These are phyloP conservation scores for Chenopodium quinoa DNA, from an alignment of 148 eudicot species.

Conservation along the genomic window DNA sequence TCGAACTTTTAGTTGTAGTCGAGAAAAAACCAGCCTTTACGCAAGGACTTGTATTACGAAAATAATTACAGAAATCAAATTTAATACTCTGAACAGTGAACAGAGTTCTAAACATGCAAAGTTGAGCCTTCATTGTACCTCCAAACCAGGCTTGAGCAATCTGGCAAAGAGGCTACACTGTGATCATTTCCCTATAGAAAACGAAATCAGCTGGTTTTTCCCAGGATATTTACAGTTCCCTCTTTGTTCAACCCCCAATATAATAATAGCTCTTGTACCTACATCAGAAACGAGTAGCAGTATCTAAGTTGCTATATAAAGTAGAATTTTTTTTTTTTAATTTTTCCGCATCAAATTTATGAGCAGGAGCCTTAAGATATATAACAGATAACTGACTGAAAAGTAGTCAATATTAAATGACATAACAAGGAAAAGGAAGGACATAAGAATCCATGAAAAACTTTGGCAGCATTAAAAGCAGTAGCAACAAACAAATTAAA, in stretches of 20 bases:
- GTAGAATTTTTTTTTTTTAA: background rate
- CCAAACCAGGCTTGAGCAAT: background rate
- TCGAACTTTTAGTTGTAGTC: background rate
- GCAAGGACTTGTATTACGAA: background rate
- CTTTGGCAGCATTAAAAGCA: too few species aligned
- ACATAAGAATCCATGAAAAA: too few species aligned
- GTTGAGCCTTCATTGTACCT: conserved; percentile 11
- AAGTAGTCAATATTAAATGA: too few species aligned
- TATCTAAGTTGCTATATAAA: background rate
- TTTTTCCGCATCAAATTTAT: background rate
- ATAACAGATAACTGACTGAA: too few species aligned
- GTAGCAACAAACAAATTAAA: too few species aligned
- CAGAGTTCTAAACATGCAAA: background rate
- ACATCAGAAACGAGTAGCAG: background rate
- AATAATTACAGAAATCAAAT: background rate
- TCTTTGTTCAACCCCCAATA: background rate
- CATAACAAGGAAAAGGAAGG: too few species aligned
- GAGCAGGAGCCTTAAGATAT: too few species aligned
- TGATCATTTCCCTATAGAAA: background rate
- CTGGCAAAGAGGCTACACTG: background rate
- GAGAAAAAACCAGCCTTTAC: background rate
- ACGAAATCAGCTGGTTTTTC: background rate
- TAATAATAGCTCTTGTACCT: background rate
- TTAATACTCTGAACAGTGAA: conserved; percentile 6
- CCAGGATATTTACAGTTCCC: background rate